Percentiles rank a stretch among this genome's conserved stretches.
These are phyloP conservation scores for Podosphaera aphanis DNA, from an alignment of 2,329 filamentous ascomycete species.

Conservation along the genomic window DNA sequence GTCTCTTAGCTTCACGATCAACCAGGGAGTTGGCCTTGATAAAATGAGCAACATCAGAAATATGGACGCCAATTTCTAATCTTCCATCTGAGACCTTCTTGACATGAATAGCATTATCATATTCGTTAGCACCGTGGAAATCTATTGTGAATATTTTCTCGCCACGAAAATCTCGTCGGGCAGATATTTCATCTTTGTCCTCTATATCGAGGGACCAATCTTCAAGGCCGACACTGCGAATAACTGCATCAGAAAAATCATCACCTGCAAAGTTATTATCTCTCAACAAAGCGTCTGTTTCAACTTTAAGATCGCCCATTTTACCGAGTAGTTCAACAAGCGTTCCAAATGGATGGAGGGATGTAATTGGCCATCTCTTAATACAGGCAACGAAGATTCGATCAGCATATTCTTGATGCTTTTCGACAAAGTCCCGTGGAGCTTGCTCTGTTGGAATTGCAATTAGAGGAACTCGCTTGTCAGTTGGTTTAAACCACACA, in stretches of 20 bases:
- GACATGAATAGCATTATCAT: slow-evolving; percentile 83
- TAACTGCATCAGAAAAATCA: slow-evolving; percentile 88
- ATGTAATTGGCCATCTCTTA: slow-evolving; percentile 98
- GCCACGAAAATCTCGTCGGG: slow-evolving; percentile 70
- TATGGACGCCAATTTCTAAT: slow-evolving; percentile 84
- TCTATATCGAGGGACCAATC: slow-evolving; percentile 78
- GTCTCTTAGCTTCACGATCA: slow-evolving; percentile 93
- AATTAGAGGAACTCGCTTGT: slow-evolving; percentile 77
- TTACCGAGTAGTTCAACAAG: slow-evolving; percentile 89
- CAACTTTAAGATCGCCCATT: slow-evolving; percentile 93
- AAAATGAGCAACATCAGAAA: slow-evolving; percentile 88
- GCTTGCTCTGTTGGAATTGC: slow-evolving; percentile 97
- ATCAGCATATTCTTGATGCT: slow-evolving; percentile 91
- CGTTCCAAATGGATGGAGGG: slow-evolving; percentile 94
- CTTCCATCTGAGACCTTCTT: slow-evolving; percentile 64
- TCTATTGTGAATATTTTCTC: slow-evolving; percentile 86
- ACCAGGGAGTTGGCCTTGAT: slow-evolving; percentile 90
- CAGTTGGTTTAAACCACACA: slow-evolving; percentile 99
- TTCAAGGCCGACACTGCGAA: slow-evolving; percentile 76
- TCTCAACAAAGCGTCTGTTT: slow-evolving; percentile 85
- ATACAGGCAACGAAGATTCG: slow-evolving; percentile 97
- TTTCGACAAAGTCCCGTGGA: slow-evolving; percentile 92
- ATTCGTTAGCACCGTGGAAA: slow-evolving; percentile 63
- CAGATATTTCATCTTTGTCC: slow-evolving; percentile 45
- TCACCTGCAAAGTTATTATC: slow-evolving; percentile 98